A percentile compares a stretch with the other conserved stretches of the same genome.
phyloP scores from a whole-genome alignment of 139 green algal species.

The Trebouxia sp. region DNA sequence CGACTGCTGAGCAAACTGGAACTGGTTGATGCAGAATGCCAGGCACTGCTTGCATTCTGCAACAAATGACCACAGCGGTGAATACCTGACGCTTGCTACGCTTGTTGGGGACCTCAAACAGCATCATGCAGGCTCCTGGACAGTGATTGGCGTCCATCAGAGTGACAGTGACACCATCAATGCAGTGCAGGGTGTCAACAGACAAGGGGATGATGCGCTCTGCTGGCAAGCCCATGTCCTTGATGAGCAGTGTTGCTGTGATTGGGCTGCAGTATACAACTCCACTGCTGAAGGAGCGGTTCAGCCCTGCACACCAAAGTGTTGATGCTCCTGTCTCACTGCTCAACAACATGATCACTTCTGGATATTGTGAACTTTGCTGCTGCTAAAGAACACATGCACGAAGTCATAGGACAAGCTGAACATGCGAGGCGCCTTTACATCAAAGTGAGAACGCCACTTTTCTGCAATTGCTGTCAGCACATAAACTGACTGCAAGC shows the following conservation, averaged over 20 bases:
- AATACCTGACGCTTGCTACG: not conserved
- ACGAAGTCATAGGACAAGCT: too few species aligned
- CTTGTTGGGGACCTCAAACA: slow-evolving; percentile 54
- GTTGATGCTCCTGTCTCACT: too few species aligned
- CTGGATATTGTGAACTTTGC: too few species aligned
- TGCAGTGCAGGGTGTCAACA: slow-evolving; percentile 32
- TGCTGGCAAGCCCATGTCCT: slow-evolving; percentile 51
- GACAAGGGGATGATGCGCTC: slow-evolving; percentile 43
- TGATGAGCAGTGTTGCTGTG: slow-evolving; percentile 52
- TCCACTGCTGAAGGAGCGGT: slow-evolving; percentile 46
- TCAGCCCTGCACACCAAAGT: slow-evolving; percentile 41
- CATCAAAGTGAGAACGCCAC: too few species aligned
- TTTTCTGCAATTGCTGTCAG: too few species aligned
- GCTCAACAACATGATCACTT: too few species aligned
- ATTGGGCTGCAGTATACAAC: slow-evolving; percentile 67
- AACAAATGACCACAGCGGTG: not conserved
- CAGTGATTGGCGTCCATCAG: slow-evolving; percentile 83
- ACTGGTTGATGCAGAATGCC: too few species aligned
- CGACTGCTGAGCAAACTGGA: not conserved
- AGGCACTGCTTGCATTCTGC: not conserved
- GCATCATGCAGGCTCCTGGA: slow-evolving; percentile 70
- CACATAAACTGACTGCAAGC: too few species aligned
- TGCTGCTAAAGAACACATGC: not conserved
- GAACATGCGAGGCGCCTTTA: too few species aligned
- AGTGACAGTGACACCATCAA: slow-evolving; percentile 61